Conservation (phyloP, 805 yeast species). For the Danielia reshetovae region DNA sequence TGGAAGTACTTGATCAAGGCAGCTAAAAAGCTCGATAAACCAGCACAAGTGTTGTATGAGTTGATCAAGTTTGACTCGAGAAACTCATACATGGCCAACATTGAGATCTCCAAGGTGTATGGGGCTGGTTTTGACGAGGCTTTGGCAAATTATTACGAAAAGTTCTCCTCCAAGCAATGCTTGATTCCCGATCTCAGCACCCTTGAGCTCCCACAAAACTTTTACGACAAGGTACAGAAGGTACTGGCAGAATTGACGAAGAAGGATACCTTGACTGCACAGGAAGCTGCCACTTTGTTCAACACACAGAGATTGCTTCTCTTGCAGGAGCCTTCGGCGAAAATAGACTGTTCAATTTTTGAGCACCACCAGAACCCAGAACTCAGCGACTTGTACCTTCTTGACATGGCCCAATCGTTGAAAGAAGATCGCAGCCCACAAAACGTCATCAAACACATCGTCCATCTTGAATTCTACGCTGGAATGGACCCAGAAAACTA, state of each 20-base stretch:
- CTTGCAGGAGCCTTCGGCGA: not conserved
- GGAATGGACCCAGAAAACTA: slow-evolving; percentile 66
- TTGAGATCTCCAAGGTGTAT: slow-evolving; percentile 41
- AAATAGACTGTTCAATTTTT: slow-evolving; percentile 5
- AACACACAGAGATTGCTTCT: slow-evolving; percentile 10
- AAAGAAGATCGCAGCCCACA: slow-evolving; percentile 19
- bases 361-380: slow-evolving; percentile 6
- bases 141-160: slow-evolving; percentile 38
- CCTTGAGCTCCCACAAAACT: slow-evolving; percentile 5
- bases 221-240: slow-evolving; percentile 3
- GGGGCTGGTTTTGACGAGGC: slow-evolving; percentile 22
- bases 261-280: not conserved
- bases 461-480: slow-evolving; percentile 56
- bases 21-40: slow-evolving; percentile 29
- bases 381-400: slow-evolving; percentile 11
- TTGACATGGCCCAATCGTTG: slow-evolving; percentile 13
- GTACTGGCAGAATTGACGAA: slow-evolving; percentile 1
- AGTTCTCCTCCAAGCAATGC: slow-evolving; percentile 55
- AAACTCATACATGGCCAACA: slow-evolving; percentile 52
- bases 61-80: slow-evolving; percentile 33
- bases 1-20: slow-evolving; percentile 59
- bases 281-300: slow-evolving; percentile 3
- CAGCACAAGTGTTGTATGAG: slow-evolving; percentile 25
- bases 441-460: slow-evolving; percentile 35
- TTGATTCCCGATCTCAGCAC: slow-evolving; percentile 54